These are phyloP conservation scores for Castanopsis chinensis DNA, from an alignment of 306 rosid species.

Conservation along the genomic window DNA sequence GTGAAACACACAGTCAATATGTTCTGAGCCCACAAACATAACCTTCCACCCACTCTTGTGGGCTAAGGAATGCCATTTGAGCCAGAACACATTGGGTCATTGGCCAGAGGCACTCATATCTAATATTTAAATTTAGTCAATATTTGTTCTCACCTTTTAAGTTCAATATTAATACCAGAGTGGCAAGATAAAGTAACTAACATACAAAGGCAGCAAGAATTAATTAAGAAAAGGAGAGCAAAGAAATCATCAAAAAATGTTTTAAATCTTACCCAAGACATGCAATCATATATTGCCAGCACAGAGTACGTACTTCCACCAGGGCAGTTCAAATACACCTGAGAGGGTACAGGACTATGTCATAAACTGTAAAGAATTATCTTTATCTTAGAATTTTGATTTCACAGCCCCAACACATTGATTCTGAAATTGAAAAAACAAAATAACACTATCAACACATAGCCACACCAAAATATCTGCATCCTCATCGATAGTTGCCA, in stretches of 20 bases:
- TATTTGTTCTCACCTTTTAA: background rate
- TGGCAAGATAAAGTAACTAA: background rate
- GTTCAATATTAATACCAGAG: background rate
- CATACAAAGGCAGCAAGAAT: background rate
- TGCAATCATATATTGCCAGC: constrained; percentile 95
- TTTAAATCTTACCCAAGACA: constrained; percentile 90
- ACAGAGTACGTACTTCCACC: constrained; percentile 95
- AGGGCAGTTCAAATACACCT: constrained; percentile 92
- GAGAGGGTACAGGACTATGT: constrained; percentile 27
- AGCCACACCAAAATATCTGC: constrained; percentile 80
- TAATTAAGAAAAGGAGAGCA: background rate
- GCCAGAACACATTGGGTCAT: no score
- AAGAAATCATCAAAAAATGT: background rate
- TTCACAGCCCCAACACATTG: constrained; percentile 10
- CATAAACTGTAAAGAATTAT: background rate
- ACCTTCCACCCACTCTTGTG: no score
- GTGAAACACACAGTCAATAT: no score
- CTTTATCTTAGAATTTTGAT: background rate
- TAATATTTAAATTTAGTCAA: background rate
- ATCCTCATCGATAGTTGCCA: constrained; percentile 76
- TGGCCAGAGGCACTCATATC: background rate
- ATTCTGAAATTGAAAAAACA: background rate
- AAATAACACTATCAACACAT: constrained; percentile 11
- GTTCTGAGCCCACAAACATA: no score
- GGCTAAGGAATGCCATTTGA: no score